These are phyloP conservation scores for Suillus discolor DNA, from an alignment of 768 basidiomycete species.

Conservation along the genomic window DNA sequence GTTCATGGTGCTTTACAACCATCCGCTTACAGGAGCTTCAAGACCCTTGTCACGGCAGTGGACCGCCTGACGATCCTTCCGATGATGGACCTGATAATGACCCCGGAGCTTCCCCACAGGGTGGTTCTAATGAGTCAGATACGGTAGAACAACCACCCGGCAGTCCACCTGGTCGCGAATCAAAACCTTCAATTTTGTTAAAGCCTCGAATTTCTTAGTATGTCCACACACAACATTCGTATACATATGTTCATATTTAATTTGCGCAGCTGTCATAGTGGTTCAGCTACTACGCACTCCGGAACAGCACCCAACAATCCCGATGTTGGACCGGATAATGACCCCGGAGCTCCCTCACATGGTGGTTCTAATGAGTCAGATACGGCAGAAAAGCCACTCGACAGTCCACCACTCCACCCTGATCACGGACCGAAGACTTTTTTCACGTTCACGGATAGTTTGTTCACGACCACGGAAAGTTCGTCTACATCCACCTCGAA, in stretches of 20 bases:
- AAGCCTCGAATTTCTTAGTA: not conserved
- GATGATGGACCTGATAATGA: not conserved
- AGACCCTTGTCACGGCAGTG: not conserved
- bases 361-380: not conserved
- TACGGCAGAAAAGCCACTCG: not conserved
- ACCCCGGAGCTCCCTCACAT: not conserved
- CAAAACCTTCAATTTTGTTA: not conserved
- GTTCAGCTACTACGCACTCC: not conserved
- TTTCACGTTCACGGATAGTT: not conserved
- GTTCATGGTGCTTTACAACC: fast-evolving
- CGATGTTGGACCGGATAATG: not conserved
- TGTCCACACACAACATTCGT: not conserved
- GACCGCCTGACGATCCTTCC: not conserved
- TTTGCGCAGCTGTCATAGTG: not conserved
- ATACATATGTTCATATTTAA: not conserved
- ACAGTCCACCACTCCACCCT: not conserved
- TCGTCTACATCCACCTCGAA: not conserved
- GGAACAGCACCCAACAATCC: not conserved
- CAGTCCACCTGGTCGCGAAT: not conserved
- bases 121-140: not conserved
- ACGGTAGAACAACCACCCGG: not conserved
- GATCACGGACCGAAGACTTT: not conserved
- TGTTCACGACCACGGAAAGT: too few species aligned
- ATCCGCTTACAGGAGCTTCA: not conserved
- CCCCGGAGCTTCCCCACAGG: not conserved